Base-by-base conservation (phyloP, 2,329 filamentous ascomycete species). In the Simplicillium sp. region DNA sequence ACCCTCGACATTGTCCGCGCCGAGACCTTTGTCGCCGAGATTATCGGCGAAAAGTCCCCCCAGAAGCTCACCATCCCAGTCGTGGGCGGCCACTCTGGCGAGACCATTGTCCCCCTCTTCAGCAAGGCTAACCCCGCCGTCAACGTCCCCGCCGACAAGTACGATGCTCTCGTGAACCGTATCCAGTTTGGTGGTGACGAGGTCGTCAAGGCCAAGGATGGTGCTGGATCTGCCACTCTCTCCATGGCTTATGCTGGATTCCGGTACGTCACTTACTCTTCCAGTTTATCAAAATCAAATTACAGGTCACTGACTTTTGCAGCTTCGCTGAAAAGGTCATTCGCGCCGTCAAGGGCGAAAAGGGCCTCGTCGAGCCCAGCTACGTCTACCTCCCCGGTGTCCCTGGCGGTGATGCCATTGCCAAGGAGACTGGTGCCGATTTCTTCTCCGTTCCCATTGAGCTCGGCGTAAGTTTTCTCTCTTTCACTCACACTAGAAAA, bases 101-200 rank as follows among this genome's bases (percentile, higher is more conserved):
- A 90, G 73, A 98, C 92, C 56, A 98, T 98, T 58, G 89, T 98
- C 43, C 92, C 92, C 38, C 79, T 98, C 47, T 94, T 97, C 78
- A 95, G 88, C 78, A 83, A 92, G 72, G 79, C 87, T 52, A 79
- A 82, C 59, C 88, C 89, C 43, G 62, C 76, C 34, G 82, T 92
- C 57, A 74, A 76, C 46, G 92, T 97, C 49, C 87, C 90, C 36
- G 75, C 76, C 46, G 88, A 96, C 62, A 92, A 94, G 75, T 84
- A 95, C 55, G 87, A 90, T 58, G 84, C 79, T 50, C 75, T 98
- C 38, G 81, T 95, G 58, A 85, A 96, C 70, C 88, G 92, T 71
- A 86, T 97, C 43, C 92, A 98, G 67, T 97, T 96, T 54, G 92
- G 92, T 62, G 92, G 92, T 73, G 92, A 98, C 54, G 88, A 95